phyloP scores from a whole-genome alignment of 805 yeast species.

The Saturnispora quitensis region DNA sequence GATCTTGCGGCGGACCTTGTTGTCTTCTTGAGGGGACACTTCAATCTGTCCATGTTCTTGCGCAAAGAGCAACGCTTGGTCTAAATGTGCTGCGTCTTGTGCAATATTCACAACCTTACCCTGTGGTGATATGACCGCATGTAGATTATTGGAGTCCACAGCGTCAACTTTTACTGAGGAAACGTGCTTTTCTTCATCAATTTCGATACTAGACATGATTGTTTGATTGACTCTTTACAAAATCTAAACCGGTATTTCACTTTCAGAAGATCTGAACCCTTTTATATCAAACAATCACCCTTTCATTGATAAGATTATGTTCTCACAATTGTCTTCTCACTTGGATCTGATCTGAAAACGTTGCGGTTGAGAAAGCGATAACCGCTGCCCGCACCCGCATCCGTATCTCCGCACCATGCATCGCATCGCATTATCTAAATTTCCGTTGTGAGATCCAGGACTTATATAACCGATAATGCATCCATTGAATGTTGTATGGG shows the following conservation, averaged over 20 bases:
- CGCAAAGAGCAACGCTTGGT: conserved; percentile 10
- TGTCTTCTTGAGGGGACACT: conserved; percentile 2
- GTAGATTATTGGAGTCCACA: conserved; percentile 6
- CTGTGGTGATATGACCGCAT: conserved; percentile 10
- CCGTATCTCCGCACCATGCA: not conserved
- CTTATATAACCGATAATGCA: not conserved
- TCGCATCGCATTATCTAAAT: not conserved
- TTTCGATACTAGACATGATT: not conserved
- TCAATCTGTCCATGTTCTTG: conserved; percentile 9
- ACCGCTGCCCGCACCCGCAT: not conserved
- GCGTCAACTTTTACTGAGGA: conserved; percentile 1
- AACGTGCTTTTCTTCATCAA: conserved; percentile 6
- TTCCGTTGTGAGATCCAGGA: not conserved
- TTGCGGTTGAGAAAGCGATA: not conserved
- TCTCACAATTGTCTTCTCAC: not conserved
- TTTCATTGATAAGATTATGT: not conserved
- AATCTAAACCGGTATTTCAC: not conserved
- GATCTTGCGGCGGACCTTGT: conserved; percentile 22
- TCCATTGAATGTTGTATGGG: not conserved
- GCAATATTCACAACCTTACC: conserved; percentile 12
- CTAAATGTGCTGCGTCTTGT: conserved; percentile 10
- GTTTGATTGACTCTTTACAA: not conserved
- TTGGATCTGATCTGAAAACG: not conserved
- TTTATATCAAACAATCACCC: not conserved
- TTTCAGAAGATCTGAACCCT: not conserved